Conservation (phyloP, 371 early-diverging fungal genomes). For the Actinomucor elegans region DNA sequence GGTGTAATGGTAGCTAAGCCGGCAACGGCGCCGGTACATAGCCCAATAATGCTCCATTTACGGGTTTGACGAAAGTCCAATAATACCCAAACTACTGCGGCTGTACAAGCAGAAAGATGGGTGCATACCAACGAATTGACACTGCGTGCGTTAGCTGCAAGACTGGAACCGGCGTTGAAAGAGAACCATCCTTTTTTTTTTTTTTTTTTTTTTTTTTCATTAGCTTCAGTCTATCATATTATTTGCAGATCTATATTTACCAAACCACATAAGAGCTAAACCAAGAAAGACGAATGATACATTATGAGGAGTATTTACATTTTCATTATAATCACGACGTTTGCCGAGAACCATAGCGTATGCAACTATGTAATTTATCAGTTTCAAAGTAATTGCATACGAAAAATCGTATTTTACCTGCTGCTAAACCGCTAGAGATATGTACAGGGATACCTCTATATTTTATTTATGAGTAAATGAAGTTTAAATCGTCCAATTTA, state of each 20-base stretch:
- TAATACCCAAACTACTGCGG: slow-evolving; percentile 70
- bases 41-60: slow-evolving; percentile 76
- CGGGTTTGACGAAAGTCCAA: slow-evolving; percentile 63
- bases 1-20: slow-evolving; percentile 84
- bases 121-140: slow-evolving; percentile 73
- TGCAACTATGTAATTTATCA: slow-evolving; percentile 61
- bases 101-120: slow-evolving; percentile 69
- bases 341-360: slow-evolving; percentile 77
- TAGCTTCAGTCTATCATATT: too few relatives aligned
- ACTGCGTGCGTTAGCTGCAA: slow-evolving; percentile 72
- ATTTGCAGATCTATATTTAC: slow-evolving; percentile 28
- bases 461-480: too few relatives aligned
- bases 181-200: slow-evolving; percentile 28
- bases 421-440: slow-evolving; percentile 79
- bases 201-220: too few relatives aligned
- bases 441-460: slow-evolving; percentile 81
- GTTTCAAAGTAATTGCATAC: not conserved
- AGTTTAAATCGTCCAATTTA: too few relatives aligned
- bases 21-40: slow-evolving; percentile 83
- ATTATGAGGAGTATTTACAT: slow-evolving; percentile 73
- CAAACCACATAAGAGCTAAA: slow-evolving; percentile 80
- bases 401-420: slow-evolving; percentile 18
- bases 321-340: slow-evolving; percentile 63
- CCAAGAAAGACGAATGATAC: slow-evolving; percentile 81
- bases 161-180: slow-evolving; percentile 51